Percentiles rank a stretch among this genome's conserved stretches.
Conservation (phyloP, 2,329 filamentous ascomycete genomes). For the Colletotrichum sp. region DNA sequence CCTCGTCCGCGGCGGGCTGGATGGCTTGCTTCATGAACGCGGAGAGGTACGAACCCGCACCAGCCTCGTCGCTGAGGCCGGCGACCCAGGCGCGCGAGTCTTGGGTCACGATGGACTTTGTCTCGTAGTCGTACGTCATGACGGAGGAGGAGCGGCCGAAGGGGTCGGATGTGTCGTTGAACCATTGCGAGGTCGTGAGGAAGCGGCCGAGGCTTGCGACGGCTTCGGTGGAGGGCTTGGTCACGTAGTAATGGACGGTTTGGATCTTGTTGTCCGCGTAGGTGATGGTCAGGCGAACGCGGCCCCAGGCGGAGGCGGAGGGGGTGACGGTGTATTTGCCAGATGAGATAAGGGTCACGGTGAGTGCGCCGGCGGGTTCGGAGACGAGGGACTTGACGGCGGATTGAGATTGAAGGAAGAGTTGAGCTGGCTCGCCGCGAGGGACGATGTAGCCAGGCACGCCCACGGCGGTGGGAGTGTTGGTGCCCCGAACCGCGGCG, state of each 20-base stretch:
- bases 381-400: slow-evolving; percentile 43
- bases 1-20: slow-evolving; percentile 52
- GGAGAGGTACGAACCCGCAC: slow-evolving; percentile 60
- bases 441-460: slow-evolving; percentile 61
- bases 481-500: slow-evolving; percentile 44
- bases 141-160: slow-evolving; percentile 60
- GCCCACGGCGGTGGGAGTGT: slow-evolving; percentile 54
- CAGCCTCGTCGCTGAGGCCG: slow-evolving; percentile 64
- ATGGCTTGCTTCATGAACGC: slow-evolving; percentile 59
- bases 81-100: slow-evolving; percentile 62
- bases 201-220: slow-evolving; percentile 55
- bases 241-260: slow-evolving; percentile 62
- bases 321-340: slow-evolving; percentile 47
- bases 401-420: slow-evolving; percentile 48
- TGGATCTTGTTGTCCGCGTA: slow-evolving; percentile 55
- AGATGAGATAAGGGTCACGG: slow-evolving; percentile 24
- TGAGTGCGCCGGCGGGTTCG: slow-evolving; percentile 42
- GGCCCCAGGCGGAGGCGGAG: slow-evolving; percentile 49
- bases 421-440: slow-evolving; percentile 46
- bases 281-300: slow-evolving; percentile 49
- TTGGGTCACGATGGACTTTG: slow-evolving; percentile 44
- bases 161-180: slow-evolving; percentile 54
- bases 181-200: slow-evolving; percentile 59
- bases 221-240: slow-evolving; percentile 47
- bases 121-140: slow-evolving; percentile 62